Conservation (phyloP, 306 rosid genomes). For the Dryas octopetala region DNA sequence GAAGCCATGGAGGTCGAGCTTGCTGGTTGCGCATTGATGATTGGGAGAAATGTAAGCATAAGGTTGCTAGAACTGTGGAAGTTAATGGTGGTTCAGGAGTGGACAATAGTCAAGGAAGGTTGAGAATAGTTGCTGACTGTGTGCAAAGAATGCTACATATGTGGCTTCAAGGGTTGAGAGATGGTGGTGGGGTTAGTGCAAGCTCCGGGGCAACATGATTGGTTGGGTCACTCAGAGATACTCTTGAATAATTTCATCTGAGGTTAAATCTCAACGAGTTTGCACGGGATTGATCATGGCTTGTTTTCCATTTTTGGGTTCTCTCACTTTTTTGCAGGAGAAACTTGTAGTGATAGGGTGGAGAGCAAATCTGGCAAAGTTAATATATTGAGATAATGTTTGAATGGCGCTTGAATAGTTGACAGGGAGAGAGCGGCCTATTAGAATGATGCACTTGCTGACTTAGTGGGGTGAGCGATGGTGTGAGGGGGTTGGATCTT, state of each 20-base stretch:
- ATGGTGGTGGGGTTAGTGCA: conserved; percentile 60
- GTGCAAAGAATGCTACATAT: conserved; percentile 78
- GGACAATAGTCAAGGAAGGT: conserved; percentile 86
- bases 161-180: conserved; percentile 89
- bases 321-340: conserved; percentile 23
- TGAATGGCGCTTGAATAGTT: conserved; percentile 16
- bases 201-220: conserved; percentile 61
- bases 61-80: conserved; percentile 74
- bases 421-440: not conserved
- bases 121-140: conserved; percentile 78
- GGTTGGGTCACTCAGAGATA: conserved; percentile 24
- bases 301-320: conserved; percentile 16
- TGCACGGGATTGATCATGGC: conserved; percentile 16
- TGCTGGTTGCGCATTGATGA: conserved; percentile 89
- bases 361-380: conserved; percentile 17
- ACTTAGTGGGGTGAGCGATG: conserved; percentile 19
- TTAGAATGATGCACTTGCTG: conserved; percentile 13
- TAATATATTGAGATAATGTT: conserved; percentile 20
- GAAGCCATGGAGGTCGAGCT: conserved; percentile 98
- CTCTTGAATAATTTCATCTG: conserved; percentile 18
- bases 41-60: conserved; percentile 87
- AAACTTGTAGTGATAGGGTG: conserved; percentile 31
- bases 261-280: conserved; percentile 5
- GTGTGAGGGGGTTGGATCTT: conserved; percentile 31
- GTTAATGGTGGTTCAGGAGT: conserved; percentile 53